phyloP scores from a whole-genome alignment of 148 eudicot species.

The Pouteria glomerata region DNA sequence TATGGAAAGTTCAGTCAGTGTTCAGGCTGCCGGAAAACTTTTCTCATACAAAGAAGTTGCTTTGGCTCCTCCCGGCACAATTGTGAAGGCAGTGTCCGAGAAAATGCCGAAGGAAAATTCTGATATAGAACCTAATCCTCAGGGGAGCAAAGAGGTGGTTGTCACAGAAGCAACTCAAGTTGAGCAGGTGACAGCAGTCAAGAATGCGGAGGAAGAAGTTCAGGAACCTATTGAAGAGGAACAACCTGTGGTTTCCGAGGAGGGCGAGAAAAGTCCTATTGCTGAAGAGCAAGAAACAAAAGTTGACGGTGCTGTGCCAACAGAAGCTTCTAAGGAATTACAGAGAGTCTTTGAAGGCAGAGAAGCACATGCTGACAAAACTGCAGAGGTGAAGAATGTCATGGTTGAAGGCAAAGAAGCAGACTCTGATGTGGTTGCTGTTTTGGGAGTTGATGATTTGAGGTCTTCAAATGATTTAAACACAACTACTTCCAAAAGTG shows the following conservation, averaged over 20 bases:
- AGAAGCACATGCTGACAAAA: slow-evolving; percentile 16
- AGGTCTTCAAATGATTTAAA: slow-evolving; percentile 14
- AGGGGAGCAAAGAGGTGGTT: slow-evolving; percentile 15
- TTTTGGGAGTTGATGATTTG: slow-evolving; percentile 17
- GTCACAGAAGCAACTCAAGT: slow-evolving; percentile 20
- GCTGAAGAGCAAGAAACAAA: slow-evolving; percentile 17
- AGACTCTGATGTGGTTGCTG: background rate
- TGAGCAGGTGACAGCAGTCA: slow-evolving; percentile 19
- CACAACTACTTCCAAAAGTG: slow-evolving; percentile 6
- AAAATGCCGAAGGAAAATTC: slow-evolving; percentile 41
- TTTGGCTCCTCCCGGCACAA: slow-evolving; percentile 85
- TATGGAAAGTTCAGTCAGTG: slow-evolving; percentile 36
- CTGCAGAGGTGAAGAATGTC: slow-evolving; percentile 9
- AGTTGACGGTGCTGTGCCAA: background rate
- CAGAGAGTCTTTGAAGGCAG: slow-evolving; percentile 15
- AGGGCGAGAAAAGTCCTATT: slow-evolving; percentile 15
- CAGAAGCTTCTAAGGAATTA: background rate
- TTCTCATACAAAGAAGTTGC: slow-evolving; percentile 99
- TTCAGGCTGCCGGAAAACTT: slow-evolving; percentile 62
- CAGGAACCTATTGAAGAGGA: slow-evolving; percentile 22
- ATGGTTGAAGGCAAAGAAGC: slow-evolving; percentile 11
- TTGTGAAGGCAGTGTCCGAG: slow-evolving; percentile 73
- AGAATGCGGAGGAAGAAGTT: slow-evolving; percentile 21
- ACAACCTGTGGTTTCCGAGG: slow-evolving; percentile 12
- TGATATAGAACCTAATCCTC: slow-evolving; percentile 16